These are phyloP conservation scores for Salix viminalis DNA, from an alignment of 345 rosid genomes.

Conservation along the genomic window DNA sequence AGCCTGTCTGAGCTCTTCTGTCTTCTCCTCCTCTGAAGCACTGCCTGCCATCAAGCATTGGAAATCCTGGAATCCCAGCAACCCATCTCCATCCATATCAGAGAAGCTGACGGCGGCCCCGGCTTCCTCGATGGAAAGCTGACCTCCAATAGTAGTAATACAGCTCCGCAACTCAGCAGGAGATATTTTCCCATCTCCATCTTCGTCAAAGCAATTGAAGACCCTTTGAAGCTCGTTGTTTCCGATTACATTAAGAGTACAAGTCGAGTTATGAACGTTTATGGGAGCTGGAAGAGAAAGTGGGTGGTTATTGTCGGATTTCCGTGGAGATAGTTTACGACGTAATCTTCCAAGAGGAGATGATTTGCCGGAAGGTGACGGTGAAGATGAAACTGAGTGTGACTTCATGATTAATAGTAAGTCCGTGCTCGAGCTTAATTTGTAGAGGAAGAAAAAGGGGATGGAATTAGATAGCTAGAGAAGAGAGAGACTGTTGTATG, in stretches of 20 bases:
- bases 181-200: constrained; percentile 59
- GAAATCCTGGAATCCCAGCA: constrained; percentile 55
- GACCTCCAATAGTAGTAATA: constrained; percentile 41
- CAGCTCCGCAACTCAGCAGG: constrained; percentile 49
- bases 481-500: background rate
- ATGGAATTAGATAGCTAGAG: background rate
- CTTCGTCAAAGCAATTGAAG: constrained; percentile 52
- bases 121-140: constrained; percentile 48
- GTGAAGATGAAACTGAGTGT: background rate
- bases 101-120: constrained; percentile 40
- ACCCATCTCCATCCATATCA: constrained; percentile 62
- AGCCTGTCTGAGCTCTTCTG: constrained; percentile 48
- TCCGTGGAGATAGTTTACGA: constrained; percentile 4
- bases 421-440: background rate
- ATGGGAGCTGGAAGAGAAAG: background rate
- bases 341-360: constrained; percentile 3
- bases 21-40: constrained; percentile 40
- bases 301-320: background rate
- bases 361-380: background rate
- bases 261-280: background rate
- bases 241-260: no score
- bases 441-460: background rate
- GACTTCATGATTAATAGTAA: background rate
- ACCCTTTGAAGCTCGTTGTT: constrained; percentile 16
- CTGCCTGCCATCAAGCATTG: constrained; percentile 39